Conservation (phyloP, 2,329 filamentous ascomycete species). For the Aaosphaeria pasadenensis region DNA sequence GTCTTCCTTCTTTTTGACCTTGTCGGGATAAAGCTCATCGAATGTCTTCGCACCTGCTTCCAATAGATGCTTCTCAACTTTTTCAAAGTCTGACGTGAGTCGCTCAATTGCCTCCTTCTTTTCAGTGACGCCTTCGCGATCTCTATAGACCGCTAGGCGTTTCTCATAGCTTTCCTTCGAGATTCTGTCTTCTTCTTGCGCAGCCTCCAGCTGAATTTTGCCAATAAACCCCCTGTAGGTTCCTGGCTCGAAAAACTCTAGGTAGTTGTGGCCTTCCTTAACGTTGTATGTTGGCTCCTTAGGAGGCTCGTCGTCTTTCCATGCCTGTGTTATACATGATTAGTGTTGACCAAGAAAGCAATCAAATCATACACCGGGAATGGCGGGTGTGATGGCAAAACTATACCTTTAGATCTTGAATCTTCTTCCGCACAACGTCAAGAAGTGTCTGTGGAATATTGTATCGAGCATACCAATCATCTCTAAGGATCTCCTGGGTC, state of each 20-base stretch:
- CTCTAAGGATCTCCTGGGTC: slow-evolving; percentile 24
- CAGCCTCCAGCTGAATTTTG: slow-evolving; percentile 40
- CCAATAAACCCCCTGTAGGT: slow-evolving; percentile 61
- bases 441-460: slow-evolving; percentile 52
- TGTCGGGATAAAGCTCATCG: slow-evolving; percentile 57
- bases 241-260: slow-evolving; percentile 49
- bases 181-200: slow-evolving; percentile 36
- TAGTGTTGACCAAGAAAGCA: too few relatives aligned
- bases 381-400: too few relatives aligned
- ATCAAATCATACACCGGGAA: too few relatives aligned
- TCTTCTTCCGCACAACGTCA: slow-evolving; percentile 56
- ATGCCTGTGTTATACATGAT: too few relatives aligned
- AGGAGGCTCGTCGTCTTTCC: slow-evolving; percentile 7
- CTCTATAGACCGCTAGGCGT: slow-evolving; percentile 10
- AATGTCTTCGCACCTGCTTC: slow-evolving; percentile 65
- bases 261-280: slow-evolving; percentile 48
- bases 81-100: slow-evolving; percentile 52
- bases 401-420: slow-evolving; percentile 51
- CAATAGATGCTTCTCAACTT: slow-evolving; percentile 55
- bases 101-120: slow-evolving; percentile 57
- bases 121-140: slow-evolving; percentile 39
- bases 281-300: slow-evolving; percentile 31
- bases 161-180: slow-evolving; percentile 29
- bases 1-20: slow-evolving; percentile 1
- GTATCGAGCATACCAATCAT: slow-evolving; percentile 36